Conservation (phyloP, 1,139 yeast genomes). For the Yamadazyma jaroonii region DNA sequence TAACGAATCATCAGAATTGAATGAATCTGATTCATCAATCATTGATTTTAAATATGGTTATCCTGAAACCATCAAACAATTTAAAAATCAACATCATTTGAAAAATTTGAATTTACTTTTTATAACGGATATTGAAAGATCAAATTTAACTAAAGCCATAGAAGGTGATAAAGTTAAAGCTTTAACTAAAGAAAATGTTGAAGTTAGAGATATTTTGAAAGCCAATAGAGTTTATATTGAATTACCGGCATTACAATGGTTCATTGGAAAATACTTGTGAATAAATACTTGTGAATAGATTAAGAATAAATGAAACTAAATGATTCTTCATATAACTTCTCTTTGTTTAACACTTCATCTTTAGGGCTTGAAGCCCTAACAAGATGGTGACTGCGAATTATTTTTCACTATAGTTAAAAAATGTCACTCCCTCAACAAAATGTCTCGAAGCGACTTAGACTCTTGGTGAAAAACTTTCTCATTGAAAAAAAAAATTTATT, state of each 20-base stretch:
- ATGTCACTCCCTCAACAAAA: background rate
- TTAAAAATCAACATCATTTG: slow-evolving; percentile 57
- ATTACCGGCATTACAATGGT: slow-evolving; percentile 66
- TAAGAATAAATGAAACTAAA: background rate
- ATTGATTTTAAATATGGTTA: slow-evolving; percentile 49
- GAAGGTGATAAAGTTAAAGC: slow-evolving; percentile 53
- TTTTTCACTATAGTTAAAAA: background rate
- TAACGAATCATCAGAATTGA: slow-evolving; percentile 12
- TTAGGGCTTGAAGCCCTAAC: slow-evolving; percentile 4
- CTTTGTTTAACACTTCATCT: too few relatives aligned
- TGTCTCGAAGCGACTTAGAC: slow-evolving; percentile 1
- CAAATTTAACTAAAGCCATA: slow-evolving; percentile 50
- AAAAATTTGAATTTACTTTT: slow-evolving; percentile 61
- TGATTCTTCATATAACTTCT: background rate
- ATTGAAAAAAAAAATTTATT: slow-evolving; percentile 8
- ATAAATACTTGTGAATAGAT: slow-evolving; percentile 19
- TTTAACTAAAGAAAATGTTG: slow-evolving; percentile 72
- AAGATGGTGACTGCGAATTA: slow-evolving; percentile 3
- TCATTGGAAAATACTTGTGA: slow-evolving; percentile 33
- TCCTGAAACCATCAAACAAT: slow-evolving; percentile 53
- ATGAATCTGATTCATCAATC: slow-evolving; percentile 20
- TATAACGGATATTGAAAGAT: slow-evolving; percentile 53
- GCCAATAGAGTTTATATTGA: slow-evolving; percentile 80
- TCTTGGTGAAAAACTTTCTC: slow-evolving; percentile 9
- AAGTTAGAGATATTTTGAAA: slow-evolving; percentile 79